Conservation (phyloP, 306 rosid species). For the Datisca glomerata region DNA sequence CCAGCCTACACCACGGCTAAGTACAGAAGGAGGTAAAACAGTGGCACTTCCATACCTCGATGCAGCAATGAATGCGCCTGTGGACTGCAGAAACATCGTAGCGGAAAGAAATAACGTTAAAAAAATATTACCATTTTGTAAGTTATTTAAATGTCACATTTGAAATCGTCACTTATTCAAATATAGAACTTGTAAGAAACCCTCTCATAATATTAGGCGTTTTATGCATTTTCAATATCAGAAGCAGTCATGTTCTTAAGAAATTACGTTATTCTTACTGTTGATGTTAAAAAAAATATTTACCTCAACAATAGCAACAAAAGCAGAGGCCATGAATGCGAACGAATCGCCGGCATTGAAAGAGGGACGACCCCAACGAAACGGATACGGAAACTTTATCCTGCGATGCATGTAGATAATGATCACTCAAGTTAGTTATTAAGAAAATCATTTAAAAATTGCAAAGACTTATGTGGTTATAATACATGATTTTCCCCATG, state of each 20-base stretch:
- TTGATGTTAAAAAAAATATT: slow-evolving; percentile 1
- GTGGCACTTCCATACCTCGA: slow-evolving; percentile 87
- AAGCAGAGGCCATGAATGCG: slow-evolving; percentile 58
- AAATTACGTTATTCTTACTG: no score
- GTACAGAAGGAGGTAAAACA: slow-evolving; percentile 62
- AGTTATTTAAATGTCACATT: no score
- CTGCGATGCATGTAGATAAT: slow-evolving; percentile 31
- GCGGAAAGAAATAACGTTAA: slow-evolving; percentile 6
- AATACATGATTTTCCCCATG: no score
- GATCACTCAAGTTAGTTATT: no score
- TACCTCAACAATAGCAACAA: slow-evolving; percentile 78
- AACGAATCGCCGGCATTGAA: slow-evolving; percentile 65
- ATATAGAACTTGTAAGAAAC: no score
- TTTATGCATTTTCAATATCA: no score
- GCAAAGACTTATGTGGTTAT: no score
- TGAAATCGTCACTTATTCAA: no score
- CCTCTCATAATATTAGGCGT: no score
- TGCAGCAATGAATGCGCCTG: slow-evolving; percentile 74
- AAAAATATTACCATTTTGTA: no score
- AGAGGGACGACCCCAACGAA: slow-evolving; percentile 79
- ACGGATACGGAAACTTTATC: slow-evolving; percentile 86
- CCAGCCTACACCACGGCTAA: slow-evolving; percentile 87
- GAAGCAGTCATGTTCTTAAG: no score
- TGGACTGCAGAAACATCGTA: slow-evolving; percentile 39
- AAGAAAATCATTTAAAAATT: no score